Evolutionary conservation across 139 green algal species (phyloP), one percentile per base, ranked within the genome.

Genomic region (Chlamydomonas incerta): DNA sequence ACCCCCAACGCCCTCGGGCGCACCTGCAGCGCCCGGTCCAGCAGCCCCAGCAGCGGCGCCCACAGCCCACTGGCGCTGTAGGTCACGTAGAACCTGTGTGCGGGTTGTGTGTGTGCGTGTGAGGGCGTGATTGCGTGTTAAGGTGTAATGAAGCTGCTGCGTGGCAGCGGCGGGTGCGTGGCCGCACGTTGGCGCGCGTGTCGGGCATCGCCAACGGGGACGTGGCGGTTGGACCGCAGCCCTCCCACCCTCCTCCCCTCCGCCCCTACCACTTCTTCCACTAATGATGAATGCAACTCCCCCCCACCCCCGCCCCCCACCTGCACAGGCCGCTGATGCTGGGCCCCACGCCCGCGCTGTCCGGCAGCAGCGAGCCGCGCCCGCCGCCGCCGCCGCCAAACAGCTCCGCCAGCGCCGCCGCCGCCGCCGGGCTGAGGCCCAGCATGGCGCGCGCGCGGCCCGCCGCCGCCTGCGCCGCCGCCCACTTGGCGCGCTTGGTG

Each of bases 11-110:
- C n/a, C n/a, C n/a, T n/a, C n/a, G n/a, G n/a, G n/a, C n/a, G n/a
- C 62, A 94, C 92, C 88, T 94, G 91, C 33, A 88, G 65, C 15
- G 72, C 87, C 47, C 77, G 60, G 80, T 89, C 80, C 37, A 80
- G 84, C 57, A 83, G 57, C 74, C 55, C 63, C 50, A 90, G 89
- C 68, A 96, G 75, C 34, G 91, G 74, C 2, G 50, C 65, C 88
- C 92, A 96, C 31, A 95, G 47, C 52, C 79, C 82, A 33, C 74
- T 89, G 71, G 68, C 33, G 50, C 88, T 81, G 79, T 90, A 93
- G 35, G 28, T 52, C 41, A 87, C 86, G 68, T 93, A 90, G 79
- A 96, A 91, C 63, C 81, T 84, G 71, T 50, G 41, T 50, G 41
- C 8, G 41, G 5, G 41, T 50, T 50, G 41, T 50, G 41, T 50